A percentile compares a stretch with the other conserved stretches of the same genome.
phyloP scores from a whole-genome alignment of 106 monocot species.

The Apostasia shenzhenica region DNA sequence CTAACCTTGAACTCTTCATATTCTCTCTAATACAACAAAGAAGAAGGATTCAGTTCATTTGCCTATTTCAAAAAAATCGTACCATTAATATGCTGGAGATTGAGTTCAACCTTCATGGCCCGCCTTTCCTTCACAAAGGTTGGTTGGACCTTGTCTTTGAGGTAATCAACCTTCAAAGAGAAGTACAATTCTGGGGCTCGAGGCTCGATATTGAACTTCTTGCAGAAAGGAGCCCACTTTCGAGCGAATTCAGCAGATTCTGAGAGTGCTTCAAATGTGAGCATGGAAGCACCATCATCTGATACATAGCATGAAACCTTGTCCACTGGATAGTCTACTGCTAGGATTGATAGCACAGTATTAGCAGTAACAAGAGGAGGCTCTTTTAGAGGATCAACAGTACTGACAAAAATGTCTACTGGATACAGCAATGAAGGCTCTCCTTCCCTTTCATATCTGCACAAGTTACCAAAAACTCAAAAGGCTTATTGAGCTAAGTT shows the following conservation, averaged over 20 bases:
- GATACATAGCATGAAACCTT: conserved; percentile 98
- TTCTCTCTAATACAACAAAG: conserved; percentile 54
- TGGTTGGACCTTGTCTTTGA: conserved; percentile 94
- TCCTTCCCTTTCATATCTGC: conserved; percentile 84
- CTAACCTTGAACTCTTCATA: conserved; percentile 96
- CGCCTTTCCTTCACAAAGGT: conserved; percentile 91
- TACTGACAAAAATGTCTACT: conserved; percentile 90
- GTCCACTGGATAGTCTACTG: conserved; percentile 91
- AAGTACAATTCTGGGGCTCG: conserved; percentile 96
- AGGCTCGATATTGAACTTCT: conserved; percentile 88
- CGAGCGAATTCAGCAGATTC: conserved; percentile 91
- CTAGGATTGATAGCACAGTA: conserved; percentile 88
- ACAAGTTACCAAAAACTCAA: not conserved
- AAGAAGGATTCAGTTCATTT: not conserved
- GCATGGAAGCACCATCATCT: conserved; percentile 96
- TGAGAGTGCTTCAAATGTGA: conserved; percentile 89
- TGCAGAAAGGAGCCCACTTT: conserved; percentile 97
- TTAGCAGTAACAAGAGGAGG: conserved; percentile 95
- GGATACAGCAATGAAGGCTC: conserved; percentile 71
- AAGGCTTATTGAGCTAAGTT: not conserved
- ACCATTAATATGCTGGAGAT: not conserved
- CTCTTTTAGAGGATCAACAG: conserved; percentile 92
- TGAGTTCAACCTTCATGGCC: conserved; percentile 74
- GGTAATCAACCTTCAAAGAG: conserved; percentile 79
- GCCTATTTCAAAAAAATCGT: not conserved